Evolutionary conservation across 441 rosid genomes (phyloP).

Genomic region (Erysimum cheiri): DNA sequence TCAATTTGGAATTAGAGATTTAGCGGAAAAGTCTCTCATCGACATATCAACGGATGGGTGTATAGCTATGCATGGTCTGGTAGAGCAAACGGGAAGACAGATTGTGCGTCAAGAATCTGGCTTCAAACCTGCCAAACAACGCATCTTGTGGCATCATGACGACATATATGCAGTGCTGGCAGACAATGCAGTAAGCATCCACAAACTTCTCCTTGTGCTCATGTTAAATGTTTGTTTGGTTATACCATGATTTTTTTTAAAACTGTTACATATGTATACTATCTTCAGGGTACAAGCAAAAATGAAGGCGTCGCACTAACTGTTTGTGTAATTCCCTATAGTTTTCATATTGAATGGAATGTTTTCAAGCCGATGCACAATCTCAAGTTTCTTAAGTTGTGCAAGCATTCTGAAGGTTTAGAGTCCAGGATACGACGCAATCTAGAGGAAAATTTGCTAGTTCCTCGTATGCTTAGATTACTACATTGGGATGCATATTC

Average conservation of each 20-base stretch:
- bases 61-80: slow-evolving; percentile 46
- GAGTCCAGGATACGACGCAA: neutral
- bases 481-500: slow-evolving; percentile 34
- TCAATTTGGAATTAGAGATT: neutral
- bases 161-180: slow-evolving; percentile 3
- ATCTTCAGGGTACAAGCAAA: slow-evolving; percentile 19
- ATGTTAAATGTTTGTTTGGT: neutral
- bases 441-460: too few relatives aligned
- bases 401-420: neutral
- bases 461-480: slow-evolving; percentile 9
- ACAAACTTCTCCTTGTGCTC: neutral
- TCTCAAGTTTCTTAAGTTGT: slow-evolving; percentile 20
- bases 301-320: slow-evolving; percentile 1
- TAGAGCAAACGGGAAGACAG: slow-evolving; percentile 36
- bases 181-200: neutral
- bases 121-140: neutral
- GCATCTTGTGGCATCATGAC: neutral
- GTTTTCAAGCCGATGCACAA: slow-evolving; percentile 19
- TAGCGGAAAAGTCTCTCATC: slow-evolving; percentile 35
- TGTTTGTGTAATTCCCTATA: neutral
- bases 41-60: neutral
- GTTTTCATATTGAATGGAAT: neutral
- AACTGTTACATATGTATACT: neutral
- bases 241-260: neutral
- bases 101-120: slow-evolving; percentile 21